phyloP scores from a whole-genome alignment of 1,284 basidiomycete genomes.

The Trichosporon coremiiforme region DNA sequence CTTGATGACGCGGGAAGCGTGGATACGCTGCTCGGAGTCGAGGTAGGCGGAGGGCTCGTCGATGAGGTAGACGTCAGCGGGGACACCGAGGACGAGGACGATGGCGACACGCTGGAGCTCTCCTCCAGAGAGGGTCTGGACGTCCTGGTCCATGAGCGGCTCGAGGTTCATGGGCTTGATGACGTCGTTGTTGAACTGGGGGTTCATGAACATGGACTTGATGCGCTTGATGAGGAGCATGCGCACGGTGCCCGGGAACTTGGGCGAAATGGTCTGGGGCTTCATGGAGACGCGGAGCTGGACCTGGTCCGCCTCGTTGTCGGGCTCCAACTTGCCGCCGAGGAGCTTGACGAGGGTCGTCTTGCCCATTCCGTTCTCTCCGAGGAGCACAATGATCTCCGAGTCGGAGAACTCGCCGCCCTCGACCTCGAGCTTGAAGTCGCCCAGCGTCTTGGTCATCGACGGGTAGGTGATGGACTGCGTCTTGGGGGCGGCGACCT shows the following conservation, averaged over 20 bases:
- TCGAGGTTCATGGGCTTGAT: conserved; percentile 92
- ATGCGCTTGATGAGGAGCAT: conserved; percentile 91
- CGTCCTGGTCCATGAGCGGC: conserved; percentile 90
- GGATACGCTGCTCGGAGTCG: conserved; percentile 97
- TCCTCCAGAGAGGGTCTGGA: conserved; percentile 93
- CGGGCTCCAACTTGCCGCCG: conserved; percentile 80
- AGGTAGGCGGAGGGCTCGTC: conserved; percentile 69
- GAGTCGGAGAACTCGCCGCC: conserved; percentile 88
- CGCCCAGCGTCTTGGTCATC: conserved; percentile 93
- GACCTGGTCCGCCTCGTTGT: conserved; percentile 72
- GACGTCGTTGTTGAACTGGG: conserved; percentile 95
- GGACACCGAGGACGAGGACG: conserved; percentile 76
- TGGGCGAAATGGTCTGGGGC: conserved; percentile 85
- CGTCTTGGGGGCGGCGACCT: conserved; percentile 75
- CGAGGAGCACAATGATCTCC: conserved; percentile 95
- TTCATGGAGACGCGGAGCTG: conserved; percentile 84
- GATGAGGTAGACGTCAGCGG: conserved; percentile 73
- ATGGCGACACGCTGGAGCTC: conserved; percentile 95
- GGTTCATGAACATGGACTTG: conserved; percentile 91
- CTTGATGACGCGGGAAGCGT: conserved; percentile 95
- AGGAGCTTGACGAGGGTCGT: conserved; percentile 93
- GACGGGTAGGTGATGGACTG: conserved; percentile 83
- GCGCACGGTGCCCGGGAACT: conserved; percentile 89
- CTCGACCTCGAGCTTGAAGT: conserved; percentile 89
- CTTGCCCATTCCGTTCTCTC: conserved; percentile 97